A percentile compares a stretch with the other conserved stretches of the same genome.
Evolutionary conservation across 2,329 filamentous ascomycete genomes (phyloP).

Genomic region (Ceratocystis alfenasii): DNA sequence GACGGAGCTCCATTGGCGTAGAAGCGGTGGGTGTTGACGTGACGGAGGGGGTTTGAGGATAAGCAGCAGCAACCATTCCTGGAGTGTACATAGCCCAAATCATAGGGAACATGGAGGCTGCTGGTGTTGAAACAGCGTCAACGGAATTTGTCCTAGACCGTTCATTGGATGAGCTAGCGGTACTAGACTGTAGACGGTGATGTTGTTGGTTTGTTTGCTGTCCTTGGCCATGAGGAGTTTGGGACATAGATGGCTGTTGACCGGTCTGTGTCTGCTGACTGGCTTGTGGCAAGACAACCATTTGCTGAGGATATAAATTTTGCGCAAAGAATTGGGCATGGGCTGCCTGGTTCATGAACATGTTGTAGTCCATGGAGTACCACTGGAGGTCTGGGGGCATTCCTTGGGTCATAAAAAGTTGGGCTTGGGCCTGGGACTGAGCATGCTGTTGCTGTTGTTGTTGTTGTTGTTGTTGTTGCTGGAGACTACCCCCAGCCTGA

Average conservation of each 20-base stretch:
- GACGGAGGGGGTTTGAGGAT: slow-evolving; percentile 3
- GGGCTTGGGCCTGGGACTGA: slow-evolving; percentile 5
- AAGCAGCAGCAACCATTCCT: slow-evolving; percentile 5
- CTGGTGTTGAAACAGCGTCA: slow-evolving; percentile 48
- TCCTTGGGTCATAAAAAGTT: slow-evolving; percentile 24
- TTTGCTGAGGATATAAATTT: slow-evolving; percentile 6
- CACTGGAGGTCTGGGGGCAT: not conserved
- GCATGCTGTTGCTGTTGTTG: slow-evolving; percentile 9
- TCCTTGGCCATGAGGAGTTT: not conserved
- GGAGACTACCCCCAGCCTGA: slow-evolving; percentile 20
- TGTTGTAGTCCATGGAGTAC: slow-evolving; percentile 9
- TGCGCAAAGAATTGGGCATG: slow-evolving; percentile 1
- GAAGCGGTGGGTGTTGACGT: slow-evolving; percentile 1
- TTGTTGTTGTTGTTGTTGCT: slow-evolving; percentile 21
- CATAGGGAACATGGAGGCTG: slow-evolving; percentile 37
- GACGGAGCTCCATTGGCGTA: slow-evolving; percentile 38
- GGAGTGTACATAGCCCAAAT: not conserved
- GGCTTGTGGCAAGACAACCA: slow-evolving; percentile 7
- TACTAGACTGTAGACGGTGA: slow-evolving; percentile 14
- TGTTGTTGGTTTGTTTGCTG: slow-evolving; percentile 9
- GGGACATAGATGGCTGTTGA: slow-evolving; percentile 1
- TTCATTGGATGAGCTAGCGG: slow-evolving; percentile 27
- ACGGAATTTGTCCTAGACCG: slow-evolving; percentile 51
- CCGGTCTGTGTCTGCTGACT: not conserved
- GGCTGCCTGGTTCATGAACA: slow-evolving; percentile 6